Conservation (phyloP, 768 basidiomycete species). For the Tephrocybe sp. region DNA sequence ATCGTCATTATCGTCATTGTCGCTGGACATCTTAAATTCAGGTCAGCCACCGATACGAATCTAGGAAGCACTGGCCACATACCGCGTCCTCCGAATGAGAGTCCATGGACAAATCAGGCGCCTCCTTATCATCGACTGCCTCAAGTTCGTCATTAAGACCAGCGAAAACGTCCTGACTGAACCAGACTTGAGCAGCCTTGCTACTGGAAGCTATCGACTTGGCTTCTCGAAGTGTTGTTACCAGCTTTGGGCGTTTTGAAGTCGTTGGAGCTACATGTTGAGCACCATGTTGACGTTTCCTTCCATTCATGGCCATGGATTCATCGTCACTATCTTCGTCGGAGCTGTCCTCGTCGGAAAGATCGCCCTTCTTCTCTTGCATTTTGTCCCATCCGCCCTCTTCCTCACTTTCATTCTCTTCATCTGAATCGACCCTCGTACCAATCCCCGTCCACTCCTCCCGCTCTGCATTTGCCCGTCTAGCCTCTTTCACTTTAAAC, state of each 20-base stretch:
- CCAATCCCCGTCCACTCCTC: conserved; percentile 84
- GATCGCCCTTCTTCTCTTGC: conserved; percentile 51
- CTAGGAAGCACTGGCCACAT: conserved; percentile 1
- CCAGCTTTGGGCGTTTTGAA: conserved; percentile 52
- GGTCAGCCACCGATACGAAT: neutral
- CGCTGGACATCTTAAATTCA: conserved; percentile 19
- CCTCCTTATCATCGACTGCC: conserved; percentile 22
- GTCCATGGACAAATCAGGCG: conserved; percentile 21
- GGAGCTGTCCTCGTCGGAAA: conserved; percentile 52
- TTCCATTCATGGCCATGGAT: neutral
- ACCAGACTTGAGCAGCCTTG: conserved; percentile 85
- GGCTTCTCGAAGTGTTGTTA: conserved; percentile 44
- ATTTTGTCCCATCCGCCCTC: conserved; percentile 73
- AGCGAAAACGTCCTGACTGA: conserved; percentile 88
- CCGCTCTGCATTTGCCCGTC: conserved; percentile 67
- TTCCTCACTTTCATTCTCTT: conserved; percentile 41
- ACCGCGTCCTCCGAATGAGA: conserved; percentile 18
- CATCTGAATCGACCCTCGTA: conserved; percentile 19
- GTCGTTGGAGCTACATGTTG: conserved; percentile 19
- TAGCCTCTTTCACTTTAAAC: conserved; percentile 76
- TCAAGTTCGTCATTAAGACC: conserved; percentile 37
- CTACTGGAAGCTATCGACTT: conserved; percentile 33
- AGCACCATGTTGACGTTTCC: conserved; percentile 45
- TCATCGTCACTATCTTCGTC: conserved; percentile 43
- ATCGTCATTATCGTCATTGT: conserved; percentile 46